Evolutionary conservation across 140 eudicot genomes (phyloP), one percentile per base, ranked within the genome.

Genomic region (Senecio squalidus): DNA sequence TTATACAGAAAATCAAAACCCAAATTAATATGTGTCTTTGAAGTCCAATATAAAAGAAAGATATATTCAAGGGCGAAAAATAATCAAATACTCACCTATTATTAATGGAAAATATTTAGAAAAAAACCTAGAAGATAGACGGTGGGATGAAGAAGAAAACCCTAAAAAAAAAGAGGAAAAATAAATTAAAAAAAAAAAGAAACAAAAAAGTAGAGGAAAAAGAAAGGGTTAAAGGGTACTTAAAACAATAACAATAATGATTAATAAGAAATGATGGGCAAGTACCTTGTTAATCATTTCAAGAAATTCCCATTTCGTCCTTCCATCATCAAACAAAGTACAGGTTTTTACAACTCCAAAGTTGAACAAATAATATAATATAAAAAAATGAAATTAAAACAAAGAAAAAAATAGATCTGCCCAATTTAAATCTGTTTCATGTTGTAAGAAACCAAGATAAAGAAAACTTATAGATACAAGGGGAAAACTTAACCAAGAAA

Each of bases 241-340:
- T 66, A 53, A 53, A 62, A 59, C 13, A 10, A 53, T 15, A 55
- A n/a, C n/a, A 59, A 38, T 49, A 26, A 60, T 38, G 61, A 59
- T 61, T 59, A 38, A 39, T 59, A 52, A 14, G 29, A 20, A 52
- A 58, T 47, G 53, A 36, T 58, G 67, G 50, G 27, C 34, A 59
- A 59, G 75, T 69, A 60, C 75, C 75, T 59, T 49, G 55, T 41
- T 59, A 36, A 69, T 69, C 68, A 69, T 69, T 59, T 59, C 34
- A 58, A 58, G n/a, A 3, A 68, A 34, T 43, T 68, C 67, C 28
- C 67, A 57, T 59, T 57, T 68, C 58, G 50, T 68, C 68, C 62
- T n/a, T n/a, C 50, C 68, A 34, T 15, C 40, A 0, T 45, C 48
- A 55, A 21, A 55, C 22, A 48, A 69, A 59, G 74, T 59, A 69